Conservation (phyloP, 768 basidiomycete genomes). For the Lactarius akahatsu region DNA sequence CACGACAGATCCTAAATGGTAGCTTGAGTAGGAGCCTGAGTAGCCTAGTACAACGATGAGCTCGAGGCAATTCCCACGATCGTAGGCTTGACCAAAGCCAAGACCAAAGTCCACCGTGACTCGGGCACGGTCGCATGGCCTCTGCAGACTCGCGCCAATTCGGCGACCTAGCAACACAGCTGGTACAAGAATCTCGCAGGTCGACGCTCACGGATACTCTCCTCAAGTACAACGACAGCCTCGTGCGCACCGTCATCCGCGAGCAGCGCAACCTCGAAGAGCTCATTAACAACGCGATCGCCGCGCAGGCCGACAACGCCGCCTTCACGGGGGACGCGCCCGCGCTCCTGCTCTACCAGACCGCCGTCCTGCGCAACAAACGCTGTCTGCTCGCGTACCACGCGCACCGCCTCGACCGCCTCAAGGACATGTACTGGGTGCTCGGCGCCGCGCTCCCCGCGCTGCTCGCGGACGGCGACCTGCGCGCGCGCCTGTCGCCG, state of each 20-base stretch:
- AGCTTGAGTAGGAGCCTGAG: too few species aligned
- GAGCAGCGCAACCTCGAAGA: conserved; percentile 89
- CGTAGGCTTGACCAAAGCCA: background rate
- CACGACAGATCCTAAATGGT: background rate
- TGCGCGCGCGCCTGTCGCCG: conserved; percentile 71
- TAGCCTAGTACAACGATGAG: too few species aligned
- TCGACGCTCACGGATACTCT: conserved; percentile 82
- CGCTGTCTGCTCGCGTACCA: conserved; percentile 96
- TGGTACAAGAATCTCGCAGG: conserved; percentile 81
- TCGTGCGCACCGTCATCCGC: conserved; percentile 82
- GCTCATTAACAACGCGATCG: conserved; percentile 42
- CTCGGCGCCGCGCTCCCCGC: conserved; percentile 85
- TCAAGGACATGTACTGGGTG: conserved; percentile 88
- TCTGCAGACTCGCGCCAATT: conserved; percentile 58
- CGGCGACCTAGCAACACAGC: conserved; percentile 84
- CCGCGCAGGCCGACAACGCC: conserved; percentile 37
- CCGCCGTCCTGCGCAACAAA: conserved; percentile 88
- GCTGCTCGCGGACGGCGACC: conserved; percentile 64
- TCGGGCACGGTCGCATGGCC: conserved; percentile 33
- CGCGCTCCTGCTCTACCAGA: conserved; percentile 80
- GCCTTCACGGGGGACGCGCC: conserved; percentile 47
- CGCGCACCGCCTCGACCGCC: conserved; percentile 75
- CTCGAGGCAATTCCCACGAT: background rate
- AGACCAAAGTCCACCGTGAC: background rate
- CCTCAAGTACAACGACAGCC: conserved; percentile 87